Evolutionary conservation across 805 yeast species (phyloP), one percentile per base, ranked within the genome.

Genomic region (Pichia rugopelliculosa): DNA sequence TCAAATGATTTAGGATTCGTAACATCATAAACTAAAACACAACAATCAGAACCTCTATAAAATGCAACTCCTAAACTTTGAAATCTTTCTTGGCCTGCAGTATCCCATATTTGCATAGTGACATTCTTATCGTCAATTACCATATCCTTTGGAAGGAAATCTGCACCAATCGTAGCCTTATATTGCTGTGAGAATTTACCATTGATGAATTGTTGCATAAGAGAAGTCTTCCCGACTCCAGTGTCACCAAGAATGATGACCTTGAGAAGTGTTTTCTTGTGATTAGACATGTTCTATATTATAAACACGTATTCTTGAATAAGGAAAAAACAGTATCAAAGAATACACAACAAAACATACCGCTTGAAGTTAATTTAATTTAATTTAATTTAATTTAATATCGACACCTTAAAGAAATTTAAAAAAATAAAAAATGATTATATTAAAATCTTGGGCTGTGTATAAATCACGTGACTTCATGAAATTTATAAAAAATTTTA

Each of bases 1-100:
- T 91, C 96, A 67, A 91, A 87, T 6, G 96, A 86, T 68, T 91
- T 90, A 52, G 87, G 84, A 68, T 93, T 93, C 53, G 96, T 91
- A 43, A 93, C 98, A 63, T 91, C 99, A 64, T 86, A 91, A 56
- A 93, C 95, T 51, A 91, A 74, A 10, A 91, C 96, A 69, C 98
- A 93, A 68, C 98, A 93, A 67, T 93, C 98, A 1, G 98, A 96
- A 34, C 98, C 98, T 59, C 99, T 75, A 67, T 93, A 91, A 65
- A 91, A 91, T 0, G 98, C 98, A 39, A 91, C 97, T 15, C 98
- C 98, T 52, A 91, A 73, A 49, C 95, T 84, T 69, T 93, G 98
- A 75, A 91, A 91, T 59, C 99, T 77, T 68, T 91, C 99, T 71
- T 91, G 99, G 34, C 99, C 99, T 8, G 98, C 98, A 39, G 99